A percentile compares a stretch with the other conserved stretches of the same genome.
Evolutionary conservation across 208 protist species (phyloP).

Genomic region (Trypanosoma boissoni): DNA sequence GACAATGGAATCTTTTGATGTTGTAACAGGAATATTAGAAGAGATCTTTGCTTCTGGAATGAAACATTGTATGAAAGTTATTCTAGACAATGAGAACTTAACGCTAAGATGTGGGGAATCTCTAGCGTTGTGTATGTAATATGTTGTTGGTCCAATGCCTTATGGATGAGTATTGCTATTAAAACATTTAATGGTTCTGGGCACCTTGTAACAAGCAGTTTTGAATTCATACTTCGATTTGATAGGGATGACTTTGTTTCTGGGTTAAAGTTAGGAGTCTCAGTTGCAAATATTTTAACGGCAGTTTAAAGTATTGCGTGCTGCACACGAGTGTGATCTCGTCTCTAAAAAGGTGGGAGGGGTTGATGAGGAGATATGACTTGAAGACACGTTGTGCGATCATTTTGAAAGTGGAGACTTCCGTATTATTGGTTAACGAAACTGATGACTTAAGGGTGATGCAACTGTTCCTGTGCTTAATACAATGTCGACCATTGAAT

Average conservation of each 20-base stretch:
- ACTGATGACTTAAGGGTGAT: too few relatives aligned
- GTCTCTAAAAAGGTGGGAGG: neutral
- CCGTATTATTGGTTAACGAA: too few relatives aligned
- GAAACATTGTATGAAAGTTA: slow-evolving; percentile 36
- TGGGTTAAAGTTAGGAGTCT: neutral
- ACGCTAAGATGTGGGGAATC: slow-evolving; percentile 28
- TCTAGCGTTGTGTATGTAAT: too few relatives aligned
- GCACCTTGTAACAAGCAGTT: too few relatives aligned
- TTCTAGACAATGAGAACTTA: slow-evolving; percentile 34
- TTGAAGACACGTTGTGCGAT: too few relatives aligned
- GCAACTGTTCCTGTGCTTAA: slow-evolving; percentile 45
- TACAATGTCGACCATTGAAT: slow-evolving; percentile 26
- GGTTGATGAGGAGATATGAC: neutral
- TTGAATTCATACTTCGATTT: slow-evolving; percentile 47
- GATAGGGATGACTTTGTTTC: slow-evolving; percentile 6
- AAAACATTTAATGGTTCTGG: too few relatives aligned
- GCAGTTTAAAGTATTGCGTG: neutral
- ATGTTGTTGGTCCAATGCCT: too few relatives aligned
- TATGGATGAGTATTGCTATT: slow-evolving; percentile 53
- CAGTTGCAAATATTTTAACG: neutral
- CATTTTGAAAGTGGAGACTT: too few relatives aligned
- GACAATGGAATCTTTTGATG: slow-evolving; percentile 35
- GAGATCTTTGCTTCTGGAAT: slow-evolving; percentile 41
- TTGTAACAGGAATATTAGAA: slow-evolving; percentile 31
- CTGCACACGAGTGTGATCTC: neutral